These are phyloP conservation scores for Escovopsis sp. DNA, from an alignment of 2,329 filamentous ascomycete genomes.

Conservation along the genomic window DNA sequence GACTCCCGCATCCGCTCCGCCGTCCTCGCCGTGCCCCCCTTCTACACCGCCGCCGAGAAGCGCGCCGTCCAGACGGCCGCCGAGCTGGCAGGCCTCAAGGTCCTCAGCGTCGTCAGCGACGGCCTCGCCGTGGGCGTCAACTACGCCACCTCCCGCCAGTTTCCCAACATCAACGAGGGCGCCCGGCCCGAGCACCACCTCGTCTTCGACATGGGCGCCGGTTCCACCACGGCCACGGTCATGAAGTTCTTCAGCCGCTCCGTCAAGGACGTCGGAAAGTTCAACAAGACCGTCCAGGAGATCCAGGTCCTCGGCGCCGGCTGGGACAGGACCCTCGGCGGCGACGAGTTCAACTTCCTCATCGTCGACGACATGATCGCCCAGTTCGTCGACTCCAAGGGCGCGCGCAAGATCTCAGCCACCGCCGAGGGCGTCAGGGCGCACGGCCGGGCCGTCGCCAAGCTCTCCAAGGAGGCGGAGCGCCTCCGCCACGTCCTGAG, in stretches of 20 bases:
- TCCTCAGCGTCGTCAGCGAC: conserved; percentile 75
- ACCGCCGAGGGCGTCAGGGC: conserved; percentile 48
- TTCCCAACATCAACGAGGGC: conserved; percentile 70
- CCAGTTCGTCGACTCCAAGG: conserved; percentile 58
- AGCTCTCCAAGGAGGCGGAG: conserved; percentile 87
- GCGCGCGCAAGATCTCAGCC: conserved; percentile 49
- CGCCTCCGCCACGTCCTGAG: conserved; percentile 78
- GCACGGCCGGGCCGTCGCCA: conserved; percentile 75
- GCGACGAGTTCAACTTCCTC: conserved; percentile 74
- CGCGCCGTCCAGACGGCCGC: conserved; percentile 73
- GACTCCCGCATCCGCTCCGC: conserved; percentile 61
- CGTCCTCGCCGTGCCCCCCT: conserved; percentile 80
- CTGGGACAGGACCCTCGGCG: conserved; percentile 83
- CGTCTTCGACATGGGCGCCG: conserved; percentile 95
- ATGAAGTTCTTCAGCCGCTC: conserved; percentile 77
- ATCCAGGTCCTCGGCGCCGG: conserved; percentile 76
- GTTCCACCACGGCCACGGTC: conserved; percentile 80
- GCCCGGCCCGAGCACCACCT: conserved; percentile 82
- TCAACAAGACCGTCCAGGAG: conserved; percentile 94
- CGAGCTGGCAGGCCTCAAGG: conserved; percentile 73
- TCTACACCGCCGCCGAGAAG: conserved; percentile 86
- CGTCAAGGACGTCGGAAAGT: conserved; percentile 83
- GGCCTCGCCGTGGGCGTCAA: conserved; percentile 86
- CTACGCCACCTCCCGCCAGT: conserved; percentile 83
- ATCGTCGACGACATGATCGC: conserved; percentile 81